Conservation (phyloP, 352 stramenopile genomes). For the Phytopythium ostracodes region DNA sequence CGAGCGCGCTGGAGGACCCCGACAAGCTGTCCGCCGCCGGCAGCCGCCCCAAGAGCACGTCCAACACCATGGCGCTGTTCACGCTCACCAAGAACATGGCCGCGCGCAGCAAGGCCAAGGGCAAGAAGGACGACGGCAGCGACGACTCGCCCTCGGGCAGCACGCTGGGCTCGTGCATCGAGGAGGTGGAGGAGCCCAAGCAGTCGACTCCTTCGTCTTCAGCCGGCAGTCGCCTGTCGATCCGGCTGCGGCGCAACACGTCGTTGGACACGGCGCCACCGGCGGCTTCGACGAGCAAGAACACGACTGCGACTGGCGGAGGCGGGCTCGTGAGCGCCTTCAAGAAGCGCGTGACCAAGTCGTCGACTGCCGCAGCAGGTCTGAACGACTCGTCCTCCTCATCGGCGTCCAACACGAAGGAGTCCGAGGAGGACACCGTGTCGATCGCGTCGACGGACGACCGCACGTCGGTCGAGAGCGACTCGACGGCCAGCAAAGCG, state of each 20-base stretch:
- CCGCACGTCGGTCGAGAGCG: slow-evolving; percentile 18
- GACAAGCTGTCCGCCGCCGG: slow-evolving; percentile 10
- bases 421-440: slow-evolving; percentile 47
- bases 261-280: slow-evolving; percentile 1
- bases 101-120: slow-evolving; percentile 9
- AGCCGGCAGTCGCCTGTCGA: slow-evolving; percentile 4
- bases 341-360: slow-evolving; percentile 33
- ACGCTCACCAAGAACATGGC: slow-evolving; percentile 37
- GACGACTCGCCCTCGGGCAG: slow-evolving; percentile 2
- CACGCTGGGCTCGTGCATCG: neutral
- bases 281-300: neutral
- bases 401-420: slow-evolving; percentile 15
- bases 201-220: slow-evolving; percentile 6
- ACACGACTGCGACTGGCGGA: slow-evolving; percentile 13
- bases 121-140: neutral
- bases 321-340: slow-evolving; percentile 17
- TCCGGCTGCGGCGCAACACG: slow-evolving; percentile 6
- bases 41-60: slow-evolving; percentile 26
- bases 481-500: neutral
- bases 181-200: neutral
- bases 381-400: slow-evolving; percentile 10
- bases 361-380: neutral
- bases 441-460: slow-evolving; percentile 37
- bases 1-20: slow-evolving; percentile 3
- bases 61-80: slow-evolving; percentile 43